Base-by-base conservation (phyloP, 345 rosid genomes). In the Syzygium jambos region DNA sequence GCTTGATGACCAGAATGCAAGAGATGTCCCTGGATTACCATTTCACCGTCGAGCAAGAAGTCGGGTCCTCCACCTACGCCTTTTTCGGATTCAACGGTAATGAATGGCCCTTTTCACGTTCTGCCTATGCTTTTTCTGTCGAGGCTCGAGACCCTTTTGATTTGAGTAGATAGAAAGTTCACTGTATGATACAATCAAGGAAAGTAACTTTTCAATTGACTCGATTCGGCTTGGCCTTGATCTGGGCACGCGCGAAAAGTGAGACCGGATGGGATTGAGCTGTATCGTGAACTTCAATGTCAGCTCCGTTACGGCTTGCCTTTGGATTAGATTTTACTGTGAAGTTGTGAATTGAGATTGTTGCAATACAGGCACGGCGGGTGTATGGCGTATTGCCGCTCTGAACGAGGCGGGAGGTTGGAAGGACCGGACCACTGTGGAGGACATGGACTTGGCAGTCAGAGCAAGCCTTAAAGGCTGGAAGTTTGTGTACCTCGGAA, bases 341-440 rank as follows among this genome's bases (percentile, higher is more conserved):
- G 80, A 49, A 73, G 49, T 38, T 19, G 27, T 73, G 80, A 73
- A 73, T 38, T 73, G 80, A 38, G 49, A 73, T 34, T 19, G 49
- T 53, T 53, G 34, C 30, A 55, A 27, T 59, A 63, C 89, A 97
- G 99, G 99, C 27, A 97, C 99, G 2, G 99, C 99, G 3, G 99
- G 99, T 14, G 92, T 98, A 23, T 98, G 99, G 99, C 95, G 98
- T 87, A 95, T 98, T 86, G 85, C 94, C 3, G 99, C 99, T 78
- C 85, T 98, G 51, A 95, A 90, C 80, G 99, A 98, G 89, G 99
- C 99, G 12, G 99, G 99, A 52, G 99, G 99, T 11, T 98, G 99
- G 99, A 96, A 98, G 91, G 99, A 98, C 56, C 93, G 99, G 91
- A 98, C 99, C 78, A 98, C 99, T 1, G 99, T 98, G 57, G 99